Evolutionary conservation across 345 rosid species (phyloP), one percentile per base, ranked within the genome.

Genomic region (Clarkia xantiana): DNA sequence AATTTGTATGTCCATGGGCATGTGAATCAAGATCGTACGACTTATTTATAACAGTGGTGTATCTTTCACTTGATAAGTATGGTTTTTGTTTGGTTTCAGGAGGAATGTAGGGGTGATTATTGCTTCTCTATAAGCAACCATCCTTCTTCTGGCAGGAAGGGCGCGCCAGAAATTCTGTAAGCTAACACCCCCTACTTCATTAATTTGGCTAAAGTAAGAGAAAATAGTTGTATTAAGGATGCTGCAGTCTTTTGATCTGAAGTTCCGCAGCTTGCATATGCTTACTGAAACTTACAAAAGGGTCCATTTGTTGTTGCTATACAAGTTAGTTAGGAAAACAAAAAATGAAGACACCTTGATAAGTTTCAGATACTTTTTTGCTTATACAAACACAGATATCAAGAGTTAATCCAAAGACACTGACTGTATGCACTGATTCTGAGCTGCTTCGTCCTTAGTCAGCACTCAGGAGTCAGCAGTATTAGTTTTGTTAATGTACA

Each of bases 151-250:
- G 12, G 34, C 0, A 44, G 36, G 11, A 45, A n/a, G 34, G 45
- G 56, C n/a, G 41, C 56, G 40, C 56, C 56, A 2, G 56, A 52
- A 40, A 40, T 40, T 7, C 56, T 43, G 57, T 54, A 54, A 41
- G 48, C 44, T 43, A 38, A 42, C 17, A 44, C 9, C 0, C 19
- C 40, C 14, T 8, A 14, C 9, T 40, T 18, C 18, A 12, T 41
- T 19, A 14, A 11, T 12, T 18, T 29, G 36, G 17, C 11, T 17
- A 7, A 9, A 14, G 23, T 19, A 10, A 34, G 22, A 9, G 13
- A 29, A 10, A 29, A 29, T 29, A 5, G 36, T 29, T 29, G 36
- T 29, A n/a, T n/a, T n/a, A n/a, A 7, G 36, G 36, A 29, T 29
- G 36, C 7, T 29, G 36, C 36, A 29, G 36, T 29, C 36, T 29